Evolutionary conservation across 345 rosid species (phyloP).

Genomic region (Gossypium mustelinum): DNA sequence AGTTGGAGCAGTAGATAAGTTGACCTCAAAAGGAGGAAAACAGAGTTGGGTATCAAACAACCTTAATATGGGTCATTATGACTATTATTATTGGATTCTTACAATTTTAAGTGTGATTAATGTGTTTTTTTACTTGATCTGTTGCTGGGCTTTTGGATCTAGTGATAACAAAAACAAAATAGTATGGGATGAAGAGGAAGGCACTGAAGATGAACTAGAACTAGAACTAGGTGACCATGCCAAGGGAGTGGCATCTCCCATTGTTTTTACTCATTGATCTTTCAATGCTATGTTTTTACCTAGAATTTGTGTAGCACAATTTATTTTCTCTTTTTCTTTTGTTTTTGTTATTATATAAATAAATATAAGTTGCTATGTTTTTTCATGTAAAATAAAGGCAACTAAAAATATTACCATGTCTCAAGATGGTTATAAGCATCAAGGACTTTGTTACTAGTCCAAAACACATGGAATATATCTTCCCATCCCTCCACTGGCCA

Average conservation of each 20-base stretch:
- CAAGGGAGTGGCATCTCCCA: not conserved
- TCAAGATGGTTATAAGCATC: too few species aligned
- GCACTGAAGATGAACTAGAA: not conserved
- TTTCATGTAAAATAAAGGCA: too few species aligned
- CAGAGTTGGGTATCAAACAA: slow-evolving; percentile 45
- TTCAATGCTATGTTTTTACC: not conserved
- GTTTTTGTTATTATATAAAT: too few species aligned
- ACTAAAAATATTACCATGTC: too few species aligned
- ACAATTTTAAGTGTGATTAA: slow-evolving; percentile 30
- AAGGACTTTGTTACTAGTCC: too few species aligned
- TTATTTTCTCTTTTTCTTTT: too few species aligned
- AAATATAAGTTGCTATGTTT: too few species aligned
- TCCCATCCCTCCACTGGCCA: too few species aligned
- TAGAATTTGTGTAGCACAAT: too few species aligned
- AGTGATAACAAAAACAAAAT: slow-evolving; percentile 26
- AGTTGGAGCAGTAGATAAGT: slow-evolving; percentile 18
- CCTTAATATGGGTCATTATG: slow-evolving; percentile 43
- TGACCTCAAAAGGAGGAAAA: slow-evolving; percentile 19
- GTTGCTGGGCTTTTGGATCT: slow-evolving; percentile 40
- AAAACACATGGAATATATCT: too few species aligned
- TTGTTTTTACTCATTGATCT: not conserved
- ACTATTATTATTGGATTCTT: slow-evolving; percentile 54
- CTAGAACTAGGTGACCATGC: not conserved
- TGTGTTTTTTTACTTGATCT: slow-evolving; percentile 33
- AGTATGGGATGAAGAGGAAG: slow-evolving; percentile 30